Percentiles rank a stretch among this genome's conserved stretches.
Evolutionary conservation across 2,329 filamentous ascomycete genomes (phyloP).

Genomic region (Fusarium sp.): DNA sequence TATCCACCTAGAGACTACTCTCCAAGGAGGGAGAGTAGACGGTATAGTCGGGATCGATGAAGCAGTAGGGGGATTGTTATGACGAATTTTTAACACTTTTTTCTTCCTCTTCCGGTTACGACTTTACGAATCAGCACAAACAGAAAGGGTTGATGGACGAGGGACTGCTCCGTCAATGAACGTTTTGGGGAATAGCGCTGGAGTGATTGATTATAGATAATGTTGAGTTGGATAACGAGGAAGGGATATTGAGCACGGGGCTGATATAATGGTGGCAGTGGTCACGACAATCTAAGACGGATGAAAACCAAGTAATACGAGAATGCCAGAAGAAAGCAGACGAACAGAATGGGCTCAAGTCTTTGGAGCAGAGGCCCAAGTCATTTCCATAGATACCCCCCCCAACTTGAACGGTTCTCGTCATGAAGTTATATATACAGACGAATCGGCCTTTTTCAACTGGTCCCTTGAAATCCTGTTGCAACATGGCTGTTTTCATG

Average conservation of each 20-base stretch:
- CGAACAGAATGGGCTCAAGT: constrained; percentile 6
- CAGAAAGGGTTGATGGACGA: not conserved
- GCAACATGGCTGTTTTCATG: constrained; percentile 35
- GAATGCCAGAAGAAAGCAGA: not conserved
- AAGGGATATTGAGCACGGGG: not conserved
- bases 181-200: not conserved
- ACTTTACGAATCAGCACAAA: constrained; percentile 24
- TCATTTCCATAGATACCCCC: constrained; percentile 27
- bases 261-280: not conserved
- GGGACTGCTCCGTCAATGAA: not conserved
- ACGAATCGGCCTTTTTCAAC: constrained; percentile 10
- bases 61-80: not conserved
- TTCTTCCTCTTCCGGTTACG: constrained; percentile 12
- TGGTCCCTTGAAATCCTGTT: not conserved
- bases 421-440: constrained; percentile 23
- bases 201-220: not conserved
- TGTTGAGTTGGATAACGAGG: not conserved
- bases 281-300: not conserved
- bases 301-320: constrained; percentile 1
- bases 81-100: not conserved
- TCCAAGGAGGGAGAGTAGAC: constrained; percentile 35
- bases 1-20: constrained; percentile 39
- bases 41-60: constrained; percentile 34
- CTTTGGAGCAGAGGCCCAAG: constrained; percentile 11
- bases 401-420: constrained; percentile 13